phyloP scores from a whole-genome alignment of 805 yeast genomes.

The Monosporozyma aquatica region DNA sequence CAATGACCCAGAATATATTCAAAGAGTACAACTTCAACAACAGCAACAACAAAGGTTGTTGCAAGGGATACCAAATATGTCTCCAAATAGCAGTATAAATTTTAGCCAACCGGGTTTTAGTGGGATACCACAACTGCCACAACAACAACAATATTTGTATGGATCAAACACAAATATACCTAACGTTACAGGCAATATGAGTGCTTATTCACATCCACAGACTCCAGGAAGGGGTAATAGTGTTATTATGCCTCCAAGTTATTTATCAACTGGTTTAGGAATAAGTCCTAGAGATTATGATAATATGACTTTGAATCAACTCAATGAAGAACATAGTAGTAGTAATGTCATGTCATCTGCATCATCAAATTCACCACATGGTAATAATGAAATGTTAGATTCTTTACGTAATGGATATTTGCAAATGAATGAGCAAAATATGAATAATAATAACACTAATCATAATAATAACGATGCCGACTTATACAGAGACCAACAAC shows the following conservation, averaged over 20 bases:
- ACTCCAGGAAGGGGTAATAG: background rate
- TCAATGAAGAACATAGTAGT: background rate
- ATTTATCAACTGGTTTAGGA: background rate
- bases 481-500: too few relatives aligned
- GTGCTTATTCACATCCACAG: background rate
- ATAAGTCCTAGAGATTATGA: background rate
- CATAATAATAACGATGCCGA: background rate
- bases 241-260: background rate
- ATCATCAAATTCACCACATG: background rate
- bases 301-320: background rate
- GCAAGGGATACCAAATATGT: slow-evolving; percentile 1
- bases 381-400: background rate
- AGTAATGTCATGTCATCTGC: slow-evolving; percentile 20
- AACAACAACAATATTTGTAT: background rate
- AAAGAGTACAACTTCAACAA: slow-evolving; percentile 1
- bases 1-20: background rate
- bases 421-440: background rate
- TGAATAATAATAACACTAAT: background rate
- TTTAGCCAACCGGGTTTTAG: background rate
- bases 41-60: slow-evolving; percentile 1
- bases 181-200: background rate
- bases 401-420: background rate
- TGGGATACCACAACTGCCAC: too few relatives aligned
- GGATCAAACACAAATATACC: background rate
- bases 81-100: background rate